Percentiles rank a stretch among this genome's conserved stretches.
Conservation (phyloP, 2,329 filamentous ascomycete species). For the Myriosclerotinia curreyana region DNA sequence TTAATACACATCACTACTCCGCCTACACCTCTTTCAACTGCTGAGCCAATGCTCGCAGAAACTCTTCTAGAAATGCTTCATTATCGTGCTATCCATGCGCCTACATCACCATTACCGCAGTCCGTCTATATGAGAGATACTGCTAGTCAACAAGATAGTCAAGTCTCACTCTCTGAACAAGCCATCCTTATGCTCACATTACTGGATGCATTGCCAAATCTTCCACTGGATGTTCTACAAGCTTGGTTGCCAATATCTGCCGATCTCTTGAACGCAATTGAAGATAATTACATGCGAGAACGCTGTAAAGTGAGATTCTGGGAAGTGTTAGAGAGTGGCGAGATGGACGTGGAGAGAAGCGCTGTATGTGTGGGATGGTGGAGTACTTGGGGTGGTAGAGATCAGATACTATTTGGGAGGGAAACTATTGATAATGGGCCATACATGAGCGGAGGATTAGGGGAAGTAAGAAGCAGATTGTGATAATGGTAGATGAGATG, state of each 20-base stretch:
- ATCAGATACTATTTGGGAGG: constrained; percentile 33
- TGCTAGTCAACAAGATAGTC: constrained; percentile 36
- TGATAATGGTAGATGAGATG: constrained; percentile 23
- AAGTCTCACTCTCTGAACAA: constrained; percentile 54
- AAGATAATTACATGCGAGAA: constrained; percentile 53
- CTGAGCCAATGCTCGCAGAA: constrained; percentile 61
- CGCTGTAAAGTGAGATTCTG: constrained; percentile 61
- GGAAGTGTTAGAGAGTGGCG: constrained; percentile 60
- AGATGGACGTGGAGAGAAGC: constrained; percentile 69
- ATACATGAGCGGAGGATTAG: constrained; percentile 38
- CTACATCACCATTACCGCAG: constrained; percentile 44
- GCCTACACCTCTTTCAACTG: constrained; percentile 58
- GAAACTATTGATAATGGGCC: constrained; percentile 24
- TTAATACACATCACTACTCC: constrained; percentile 63
- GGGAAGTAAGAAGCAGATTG: constrained; percentile 30
- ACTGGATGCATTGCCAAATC: constrained; percentile 60
- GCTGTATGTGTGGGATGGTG: constrained; percentile 67
- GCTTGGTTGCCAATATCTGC: constrained; percentile 66
- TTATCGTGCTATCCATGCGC: constrained; percentile 55
- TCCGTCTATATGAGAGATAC: constrained; percentile 31
- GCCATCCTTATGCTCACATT: constrained; percentile 61
- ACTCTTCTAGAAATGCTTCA: constrained; percentile 63
- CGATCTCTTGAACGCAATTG: constrained; percentile 55
- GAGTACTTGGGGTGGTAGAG: constrained; percentile 49
- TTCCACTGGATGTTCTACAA: constrained; percentile 56